phyloP scores from a whole-genome alignment of 192 early-diverging fungal genomes.

The Umbelopsis ramanniana region DNA sequence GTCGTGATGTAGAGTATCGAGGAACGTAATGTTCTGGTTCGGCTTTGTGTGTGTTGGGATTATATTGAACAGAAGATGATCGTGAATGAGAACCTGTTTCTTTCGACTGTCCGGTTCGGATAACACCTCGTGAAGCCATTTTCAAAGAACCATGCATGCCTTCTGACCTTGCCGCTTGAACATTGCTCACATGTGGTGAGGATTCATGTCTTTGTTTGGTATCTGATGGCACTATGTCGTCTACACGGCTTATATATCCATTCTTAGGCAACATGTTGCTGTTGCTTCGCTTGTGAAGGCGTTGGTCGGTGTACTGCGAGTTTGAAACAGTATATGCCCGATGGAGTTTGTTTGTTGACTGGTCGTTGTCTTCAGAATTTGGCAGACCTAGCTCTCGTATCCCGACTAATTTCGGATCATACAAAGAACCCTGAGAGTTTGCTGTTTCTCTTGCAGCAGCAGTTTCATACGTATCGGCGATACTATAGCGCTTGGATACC shows the following conservation, averaged over 20 bases:
- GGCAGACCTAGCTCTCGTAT: not conserved
- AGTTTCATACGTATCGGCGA: not conserved
- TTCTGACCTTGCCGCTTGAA: not conserved
- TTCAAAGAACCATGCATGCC: not conserved
- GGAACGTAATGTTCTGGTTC: not conserved
- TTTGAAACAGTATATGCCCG: conserved; percentile 18
- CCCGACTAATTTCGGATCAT: not conserved
- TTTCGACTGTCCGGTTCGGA: not conserved
- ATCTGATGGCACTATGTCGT: not conserved
- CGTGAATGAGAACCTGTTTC: not conserved
- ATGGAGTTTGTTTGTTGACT: conserved; percentile 13
- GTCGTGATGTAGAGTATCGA: not conserved
- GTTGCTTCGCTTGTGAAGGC: conserved; percentile 16
- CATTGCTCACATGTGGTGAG: not conserved
- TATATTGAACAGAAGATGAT: not conserved
- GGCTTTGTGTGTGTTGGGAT: not conserved
- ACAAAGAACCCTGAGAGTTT: not conserved
- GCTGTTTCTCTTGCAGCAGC: not conserved
- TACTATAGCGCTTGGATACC: conserved; percentile 16
- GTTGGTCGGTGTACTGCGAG: not conserved
- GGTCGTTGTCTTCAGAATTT: not conserved
- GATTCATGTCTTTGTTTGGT: not conserved
- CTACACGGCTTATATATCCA: not conserved
- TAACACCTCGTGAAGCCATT: not conserved
- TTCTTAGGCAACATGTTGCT: conserved; percentile 2